Percentiles rank a stretch among this genome's conserved stretches.
Conservation (phyloP, 2,329 filamentous ascomycete genomes). For the Fusarium equiseti region DNA sequence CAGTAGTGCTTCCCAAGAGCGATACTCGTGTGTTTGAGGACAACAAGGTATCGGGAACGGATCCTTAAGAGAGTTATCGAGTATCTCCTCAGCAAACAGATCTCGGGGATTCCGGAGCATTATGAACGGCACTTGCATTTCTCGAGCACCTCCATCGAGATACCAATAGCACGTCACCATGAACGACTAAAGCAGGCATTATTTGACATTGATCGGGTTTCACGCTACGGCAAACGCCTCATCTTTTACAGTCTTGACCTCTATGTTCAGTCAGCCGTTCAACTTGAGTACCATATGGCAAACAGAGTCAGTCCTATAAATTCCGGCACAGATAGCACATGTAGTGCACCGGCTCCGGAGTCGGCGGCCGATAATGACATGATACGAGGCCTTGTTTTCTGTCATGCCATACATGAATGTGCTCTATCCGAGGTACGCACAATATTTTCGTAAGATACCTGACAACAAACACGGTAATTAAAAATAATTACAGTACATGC, state of each 20-base stretch:
- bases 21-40: background rate
- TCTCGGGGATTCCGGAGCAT: background rate
- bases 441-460: background rate
- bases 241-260: background rate
- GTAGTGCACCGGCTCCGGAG: conserved; percentile 25
- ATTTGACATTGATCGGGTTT: background rate
- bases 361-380: conserved; percentile 11
- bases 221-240: background rate
- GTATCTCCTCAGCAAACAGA: background rate
- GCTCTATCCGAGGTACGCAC: conserved; percentile 13
- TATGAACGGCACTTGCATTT: background rate
- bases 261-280: background rate
- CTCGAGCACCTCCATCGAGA: background rate
- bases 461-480: conserved; percentile 7
- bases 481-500: background rate
- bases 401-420: conserved; percentile 13
- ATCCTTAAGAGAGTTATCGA: background rate
- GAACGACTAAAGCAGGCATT: background rate
- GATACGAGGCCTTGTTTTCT: conserved; percentile 13
- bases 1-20: background rate
- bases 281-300: conserved; percentile 5
- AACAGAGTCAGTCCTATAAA: conserved; percentile 8
- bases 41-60: background rate
- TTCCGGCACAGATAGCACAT: conserved; percentile 10
- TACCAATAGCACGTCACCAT: background rate